phyloP scores from a whole-genome alignment of 129 eudicot genomes.

The Pseudognaphalium luteoalbum region DNA sequence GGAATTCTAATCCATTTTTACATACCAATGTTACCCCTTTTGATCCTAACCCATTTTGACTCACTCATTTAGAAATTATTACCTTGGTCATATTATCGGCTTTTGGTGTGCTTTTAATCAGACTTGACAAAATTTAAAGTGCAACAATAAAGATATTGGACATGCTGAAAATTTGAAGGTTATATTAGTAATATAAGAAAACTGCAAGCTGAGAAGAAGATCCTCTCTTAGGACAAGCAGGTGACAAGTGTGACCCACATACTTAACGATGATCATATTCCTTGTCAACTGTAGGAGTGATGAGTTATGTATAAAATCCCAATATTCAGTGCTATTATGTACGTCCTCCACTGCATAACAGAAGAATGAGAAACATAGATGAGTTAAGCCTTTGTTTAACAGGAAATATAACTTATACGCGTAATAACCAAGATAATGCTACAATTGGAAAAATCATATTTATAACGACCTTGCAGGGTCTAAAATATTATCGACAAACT shows the following conservation, averaged over 20 bases:
- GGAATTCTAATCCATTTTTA: too few species aligned
- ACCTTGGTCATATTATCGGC: conserved; percentile 70
- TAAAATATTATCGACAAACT: too few species aligned
- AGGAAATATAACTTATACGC: conserved; percentile 80
- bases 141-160: conserved; percentile 87
- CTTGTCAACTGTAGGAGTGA: too few species aligned
- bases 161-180: conserved; percentile 45
- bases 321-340: too few species aligned
- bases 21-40: too few species aligned
- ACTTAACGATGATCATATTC: conserved; percentile 77
- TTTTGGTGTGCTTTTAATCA: conserved; percentile 80
- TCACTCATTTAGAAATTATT: conserved; percentile 8
- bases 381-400: conserved; percentile 81
- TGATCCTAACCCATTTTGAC: too few species aligned
- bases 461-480: too few species aligned
- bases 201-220: background rate
- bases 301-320: too few species aligned
- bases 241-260: conserved; percentile 54
- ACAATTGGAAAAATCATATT: too few species aligned
- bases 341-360: too few species aligned
- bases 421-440: conserved; percentile 12
- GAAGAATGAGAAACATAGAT: too few species aligned
- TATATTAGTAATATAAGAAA: conserved; percentile 21
- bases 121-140: conserved; percentile 77
- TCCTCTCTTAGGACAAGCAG: background rate